phyloP scores from a whole-genome alignment of 2,329 filamentous ascomycete genomes.

The Davidsoniella virescens region DNA sequence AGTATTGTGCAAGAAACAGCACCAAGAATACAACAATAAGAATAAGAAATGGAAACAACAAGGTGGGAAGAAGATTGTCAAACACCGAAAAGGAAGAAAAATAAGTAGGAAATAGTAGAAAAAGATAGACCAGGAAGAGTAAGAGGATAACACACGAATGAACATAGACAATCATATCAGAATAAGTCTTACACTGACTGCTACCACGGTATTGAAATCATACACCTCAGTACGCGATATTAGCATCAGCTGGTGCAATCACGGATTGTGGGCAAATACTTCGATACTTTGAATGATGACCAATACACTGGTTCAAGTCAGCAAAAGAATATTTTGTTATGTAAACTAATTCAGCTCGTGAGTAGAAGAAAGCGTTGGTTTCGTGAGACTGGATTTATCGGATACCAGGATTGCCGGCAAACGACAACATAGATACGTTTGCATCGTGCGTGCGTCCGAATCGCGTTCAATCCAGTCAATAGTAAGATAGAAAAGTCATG shows the following conservation, averaged over 20 bases:
- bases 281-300: background rate
- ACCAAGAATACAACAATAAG: background rate
- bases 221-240: conserved; percentile 5
- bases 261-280: background rate
- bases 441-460: too few relatives aligned
- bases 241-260: background rate
- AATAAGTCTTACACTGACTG: background rate
- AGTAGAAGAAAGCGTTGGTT: background rate
- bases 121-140: background rate
- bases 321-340: background rate
- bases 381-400: background rate
- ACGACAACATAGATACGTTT: background rate
- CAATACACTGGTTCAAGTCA: background rate
- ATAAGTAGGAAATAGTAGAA: background rate
- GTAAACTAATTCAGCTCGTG: background rate
- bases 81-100: conserved; percentile 1
- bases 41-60: background rate
- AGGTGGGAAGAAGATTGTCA: background rate
- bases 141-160: background rate
- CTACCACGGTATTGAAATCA: conserved; percentile 11
- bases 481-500: conserved; percentile 6
- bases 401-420: background rate
- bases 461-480: background rate
- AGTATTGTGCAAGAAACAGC: background rate
- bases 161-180: conserved; percentile 2